A percentile compares a stretch with the other conserved stretches of the same genome.
These are phyloP conservation scores for Talaromyces albobiverticillius DNA, from an alignment of 2,329 filamentous ascomycete genomes.

Conservation along the genomic window DNA sequence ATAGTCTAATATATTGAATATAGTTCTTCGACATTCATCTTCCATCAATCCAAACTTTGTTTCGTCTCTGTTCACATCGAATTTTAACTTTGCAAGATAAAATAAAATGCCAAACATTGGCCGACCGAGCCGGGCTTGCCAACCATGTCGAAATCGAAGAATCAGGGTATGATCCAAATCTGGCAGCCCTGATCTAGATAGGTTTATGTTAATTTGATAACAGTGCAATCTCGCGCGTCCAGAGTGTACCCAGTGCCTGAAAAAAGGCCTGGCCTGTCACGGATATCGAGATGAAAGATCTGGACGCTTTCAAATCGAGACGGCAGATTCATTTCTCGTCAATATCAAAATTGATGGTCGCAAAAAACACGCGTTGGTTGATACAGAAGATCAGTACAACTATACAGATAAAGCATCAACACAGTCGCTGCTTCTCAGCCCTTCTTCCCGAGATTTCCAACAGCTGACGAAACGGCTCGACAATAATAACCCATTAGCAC, in stretches of 20 bases:
- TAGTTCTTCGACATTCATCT: too few relatives aligned
- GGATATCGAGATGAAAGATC: background rate
- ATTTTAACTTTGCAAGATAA: too few relatives aligned
- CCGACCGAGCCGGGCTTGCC: background rate
- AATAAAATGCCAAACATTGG: background rate
- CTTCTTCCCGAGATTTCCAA: too few relatives aligned
- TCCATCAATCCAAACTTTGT: too few relatives aligned
- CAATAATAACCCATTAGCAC: too few relatives aligned
- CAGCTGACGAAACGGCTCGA: background rate
- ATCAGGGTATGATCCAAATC: background rate
- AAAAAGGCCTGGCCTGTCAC: background rate
- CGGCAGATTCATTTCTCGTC: background rate
- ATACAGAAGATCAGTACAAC: too few relatives aligned
- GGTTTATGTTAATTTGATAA: background rate
- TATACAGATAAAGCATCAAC: too few relatives aligned
- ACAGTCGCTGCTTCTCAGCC: too few relatives aligned
- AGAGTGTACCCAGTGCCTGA: background rate
- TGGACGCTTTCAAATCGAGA: background rate
- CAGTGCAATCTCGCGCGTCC: conserved; percentile 1
- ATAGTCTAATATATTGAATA: too few relatives aligned
- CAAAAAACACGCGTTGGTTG: too few relatives aligned
- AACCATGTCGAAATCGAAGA: background rate
- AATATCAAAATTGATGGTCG: background rate
- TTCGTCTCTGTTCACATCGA: too few relatives aligned
- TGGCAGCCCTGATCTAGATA: background rate